A percentile compares a stretch with the other conserved stretches of the same genome.
phyloP scores from a whole-genome alignment of 768 basidiomycete genomes.

The Auricularia cornea region DNA sequence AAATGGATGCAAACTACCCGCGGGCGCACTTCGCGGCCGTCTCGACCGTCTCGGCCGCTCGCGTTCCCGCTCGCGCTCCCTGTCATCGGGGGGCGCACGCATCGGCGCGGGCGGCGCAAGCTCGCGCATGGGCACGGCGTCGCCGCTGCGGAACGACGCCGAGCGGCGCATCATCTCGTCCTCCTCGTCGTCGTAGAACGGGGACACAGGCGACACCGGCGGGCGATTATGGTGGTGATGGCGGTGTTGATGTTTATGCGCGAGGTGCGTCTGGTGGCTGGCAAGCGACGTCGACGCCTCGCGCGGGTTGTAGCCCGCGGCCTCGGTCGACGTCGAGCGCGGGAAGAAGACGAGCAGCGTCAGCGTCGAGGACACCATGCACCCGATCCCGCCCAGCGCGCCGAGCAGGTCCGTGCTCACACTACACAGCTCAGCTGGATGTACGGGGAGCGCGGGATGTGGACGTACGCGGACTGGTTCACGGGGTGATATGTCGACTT shows the following conservation, averaged over 20 bases:
- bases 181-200: not conserved
- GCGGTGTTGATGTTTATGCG: not conserved
- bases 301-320: constrained; percentile 4
- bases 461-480: constrained; percentile 47
- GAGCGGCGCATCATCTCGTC: not conserved
- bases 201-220: not conserved
- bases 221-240: not conserved
- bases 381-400: constrained; percentile 65
- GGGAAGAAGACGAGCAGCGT: constrained; percentile 80
- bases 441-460: not conserved
- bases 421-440: not conserved
- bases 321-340: constrained; percentile 18
- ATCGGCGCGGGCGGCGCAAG: not conserved
- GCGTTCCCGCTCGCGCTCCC: not conserved
- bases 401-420: constrained; percentile 50
- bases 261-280: not conserved
- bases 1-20: not conserved
- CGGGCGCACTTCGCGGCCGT: not conserved
- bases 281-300: not conserved
- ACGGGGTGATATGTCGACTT: constrained; percentile 35
- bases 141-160: not conserved
- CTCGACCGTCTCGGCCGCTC: not conserved
- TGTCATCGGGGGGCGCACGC: not conserved
- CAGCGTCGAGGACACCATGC: constrained; percentile 71
- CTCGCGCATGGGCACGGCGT: not conserved